Evolutionary conservation across 805 yeast genomes (phyloP), one percentile per base, ranked within the genome.

Genomic region (Candida succiphila): DNA sequence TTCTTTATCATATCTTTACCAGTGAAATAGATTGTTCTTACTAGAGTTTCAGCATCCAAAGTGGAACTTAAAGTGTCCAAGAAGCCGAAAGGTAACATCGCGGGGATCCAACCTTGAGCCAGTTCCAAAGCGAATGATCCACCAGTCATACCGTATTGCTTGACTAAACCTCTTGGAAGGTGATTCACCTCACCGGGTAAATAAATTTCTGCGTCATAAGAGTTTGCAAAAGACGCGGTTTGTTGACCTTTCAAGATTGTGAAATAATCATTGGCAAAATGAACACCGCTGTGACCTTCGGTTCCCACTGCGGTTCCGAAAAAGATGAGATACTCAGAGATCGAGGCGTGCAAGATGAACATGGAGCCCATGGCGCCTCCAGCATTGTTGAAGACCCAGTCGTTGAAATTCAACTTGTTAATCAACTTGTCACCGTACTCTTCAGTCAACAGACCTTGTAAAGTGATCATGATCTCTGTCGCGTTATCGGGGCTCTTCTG

Each of bases 341-440:
- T 67, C 7, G 97, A 92, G 9, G 97, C 96, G 57, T 92, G 98
- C 44, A 89, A 66, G 40, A 92, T 85, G 47, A 85, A 72, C 97
- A 92, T 89, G 35, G 87, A 76, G 17, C 94, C 92, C 98, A 92
- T 92, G 33, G 98, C 97, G 45, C 95, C 95, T 35, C 98, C 98
- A 4, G 98, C 98, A 49, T 85, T 86, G 70, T 92, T 92, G 72
- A 78, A 89, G 33, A 92, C 81, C 97, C 97, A 92, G 43, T 88
- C 89, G 34, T 82, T 81, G 32, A 67, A 64, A 53, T 78, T 73
- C 44, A 80, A 67, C 42, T 75, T 76, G 58, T 84, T 84, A 58
- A 89, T 72, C 44, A 69, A 52, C 7, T 74, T 76, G 3, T 39
- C 36, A 10, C 95, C 94, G 54, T 92, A 92, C 30, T 65, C 72